Conservation (phyloP, 345 rosid genomes). For the Lepidium sativum region DNA sequence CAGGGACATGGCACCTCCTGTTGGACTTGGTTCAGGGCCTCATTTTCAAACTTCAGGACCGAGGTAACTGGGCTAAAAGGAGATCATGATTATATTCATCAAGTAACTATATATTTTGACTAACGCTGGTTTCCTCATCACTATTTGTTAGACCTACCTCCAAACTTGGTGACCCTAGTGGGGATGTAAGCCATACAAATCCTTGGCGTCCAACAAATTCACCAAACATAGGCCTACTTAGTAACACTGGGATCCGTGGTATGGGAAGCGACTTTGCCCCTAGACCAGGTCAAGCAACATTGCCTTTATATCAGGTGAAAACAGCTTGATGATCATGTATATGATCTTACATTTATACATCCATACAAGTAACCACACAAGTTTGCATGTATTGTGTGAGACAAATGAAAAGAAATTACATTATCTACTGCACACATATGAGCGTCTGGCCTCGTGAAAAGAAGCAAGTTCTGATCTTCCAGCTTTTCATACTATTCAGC, state of each 20-base stretch:
- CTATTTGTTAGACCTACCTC: slow-evolving; percentile 42
- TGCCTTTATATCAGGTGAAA: slow-evolving; percentile 63
- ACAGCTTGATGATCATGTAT: slow-evolving; percentile 13
- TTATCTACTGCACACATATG: background rate
- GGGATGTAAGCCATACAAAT: slow-evolving; percentile 41
- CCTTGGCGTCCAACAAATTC: slow-evolving; percentile 62
- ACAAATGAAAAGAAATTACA: background rate
- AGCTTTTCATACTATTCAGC: slow-evolving; percentile 7
- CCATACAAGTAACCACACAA: background rate
- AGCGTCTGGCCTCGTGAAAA: background rate
- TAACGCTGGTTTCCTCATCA: background rate
- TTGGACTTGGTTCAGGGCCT: slow-evolving; percentile 69
- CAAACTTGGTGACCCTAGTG: slow-evolving; percentile 43
- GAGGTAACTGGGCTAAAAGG: slow-evolving; percentile 45
- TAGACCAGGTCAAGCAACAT: slow-evolving; percentile 39
- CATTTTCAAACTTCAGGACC: slow-evolving; percentile 58
- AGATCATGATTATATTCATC: slow-evolving; percentile 9
- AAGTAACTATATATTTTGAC: slow-evolving; percentile 1
- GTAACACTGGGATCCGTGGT: slow-evolving; percentile 42
- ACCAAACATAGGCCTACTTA: slow-evolving; percentile 48
- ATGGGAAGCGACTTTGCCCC: slow-evolving; percentile 46
- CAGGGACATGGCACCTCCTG: slow-evolving; percentile 53
- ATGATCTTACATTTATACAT: slow-evolving; percentile 7
- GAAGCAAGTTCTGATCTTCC: background rate
- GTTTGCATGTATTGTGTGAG: background rate